Conservation (phyloP, 2,329 filamentous ascomycete species). For the Ophiostoma australiae region DNA sequence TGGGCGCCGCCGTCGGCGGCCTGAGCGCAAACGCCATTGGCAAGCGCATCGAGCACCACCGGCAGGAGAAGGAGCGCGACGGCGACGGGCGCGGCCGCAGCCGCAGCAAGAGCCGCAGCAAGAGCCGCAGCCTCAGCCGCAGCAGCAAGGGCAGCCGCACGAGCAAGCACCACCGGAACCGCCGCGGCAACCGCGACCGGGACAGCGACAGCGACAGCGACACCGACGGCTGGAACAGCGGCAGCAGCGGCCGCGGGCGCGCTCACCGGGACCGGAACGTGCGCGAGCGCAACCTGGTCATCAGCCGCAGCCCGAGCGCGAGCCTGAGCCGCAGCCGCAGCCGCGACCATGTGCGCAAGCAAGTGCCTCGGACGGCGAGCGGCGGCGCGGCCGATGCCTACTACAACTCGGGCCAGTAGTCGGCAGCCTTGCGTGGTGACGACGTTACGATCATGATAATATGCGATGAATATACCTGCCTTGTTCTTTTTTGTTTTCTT, state of each 20-base stretch:
- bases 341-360: slow-evolving; percentile 22
- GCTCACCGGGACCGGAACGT: slow-evolving; percentile 16
- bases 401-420: slow-evolving; percentile 18
- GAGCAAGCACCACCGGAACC: not conserved
- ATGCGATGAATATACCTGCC: not conserved
- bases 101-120: slow-evolving; percentile 24
- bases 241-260: slow-evolving; percentile 29
- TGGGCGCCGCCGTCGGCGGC: slow-evolving; percentile 52
- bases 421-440: not conserved
- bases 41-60: slow-evolving; percentile 40
- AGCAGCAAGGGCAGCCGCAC: slow-evolving; percentile 16
- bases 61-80: slow-evolving; percentile 31
- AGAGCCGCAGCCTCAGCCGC: slow-evolving; percentile 13
- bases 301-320: slow-evolving; percentile 23
- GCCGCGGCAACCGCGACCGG: slow-evolving; percentile 28
- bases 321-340: slow-evolving; percentile 23
- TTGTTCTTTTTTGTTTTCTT: not conserved
- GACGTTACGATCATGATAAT: not conserved
- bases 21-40: slow-evolving; percentile 50
- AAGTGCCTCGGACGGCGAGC: slow-evolving; percentile 13
- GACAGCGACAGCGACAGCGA: slow-evolving; percentile 23
- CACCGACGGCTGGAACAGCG: not conserved
- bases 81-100: slow-evolving; percentile 27
- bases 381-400: slow-evolving; percentile 26
- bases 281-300: slow-evolving; percentile 23